A percentile compares a stretch with the other conserved stretches of the same genome.
phyloP scores from a whole-genome alignment of 257 asterid genomes.

The Forsythia suspensa region DNA sequence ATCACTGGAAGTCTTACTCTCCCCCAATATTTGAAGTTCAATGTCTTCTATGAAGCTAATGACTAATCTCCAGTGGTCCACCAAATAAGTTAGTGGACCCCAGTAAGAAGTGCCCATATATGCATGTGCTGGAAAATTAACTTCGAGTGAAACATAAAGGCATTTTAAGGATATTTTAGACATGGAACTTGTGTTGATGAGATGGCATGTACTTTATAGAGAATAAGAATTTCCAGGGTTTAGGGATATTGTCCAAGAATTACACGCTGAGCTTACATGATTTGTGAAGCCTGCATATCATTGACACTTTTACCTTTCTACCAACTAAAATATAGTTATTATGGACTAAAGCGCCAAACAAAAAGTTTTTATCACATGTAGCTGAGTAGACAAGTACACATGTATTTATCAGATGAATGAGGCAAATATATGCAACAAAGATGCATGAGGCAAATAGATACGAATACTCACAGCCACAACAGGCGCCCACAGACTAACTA shows the following conservation, averaged over 20 bases:
- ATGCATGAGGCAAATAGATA: conserved; percentile 8
- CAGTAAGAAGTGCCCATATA: not conserved
- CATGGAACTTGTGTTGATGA: conserved; percentile 2
- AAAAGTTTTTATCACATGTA: not conserved
- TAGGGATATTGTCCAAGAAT: not conserved
- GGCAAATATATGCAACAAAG: not conserved
- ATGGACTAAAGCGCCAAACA: not conserved
- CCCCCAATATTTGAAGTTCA: conserved; percentile 4
- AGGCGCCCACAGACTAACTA: conserved; percentile 94
- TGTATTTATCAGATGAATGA: conserved; percentile 5
- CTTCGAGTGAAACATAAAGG: not conserved
- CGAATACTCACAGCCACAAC: conserved; percentile 88
- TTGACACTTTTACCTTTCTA: not conserved
- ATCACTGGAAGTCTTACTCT: not conserved
- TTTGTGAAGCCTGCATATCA: not conserved
- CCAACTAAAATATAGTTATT: not conserved
- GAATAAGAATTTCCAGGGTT: not conserved
- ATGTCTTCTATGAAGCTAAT: not conserved
- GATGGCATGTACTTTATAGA: not conserved
- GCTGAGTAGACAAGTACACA: not conserved
- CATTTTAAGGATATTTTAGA: conserved; percentile 5
- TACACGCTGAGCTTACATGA: not conserved
- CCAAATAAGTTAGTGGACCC: not conserved
- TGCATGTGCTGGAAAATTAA: not conserved
- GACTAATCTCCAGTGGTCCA: not conserved